phyloP scores from a whole-genome alignment of 2,329 filamentous ascomycete genomes.

The Pseudogymnoascus sp. region DNA sequence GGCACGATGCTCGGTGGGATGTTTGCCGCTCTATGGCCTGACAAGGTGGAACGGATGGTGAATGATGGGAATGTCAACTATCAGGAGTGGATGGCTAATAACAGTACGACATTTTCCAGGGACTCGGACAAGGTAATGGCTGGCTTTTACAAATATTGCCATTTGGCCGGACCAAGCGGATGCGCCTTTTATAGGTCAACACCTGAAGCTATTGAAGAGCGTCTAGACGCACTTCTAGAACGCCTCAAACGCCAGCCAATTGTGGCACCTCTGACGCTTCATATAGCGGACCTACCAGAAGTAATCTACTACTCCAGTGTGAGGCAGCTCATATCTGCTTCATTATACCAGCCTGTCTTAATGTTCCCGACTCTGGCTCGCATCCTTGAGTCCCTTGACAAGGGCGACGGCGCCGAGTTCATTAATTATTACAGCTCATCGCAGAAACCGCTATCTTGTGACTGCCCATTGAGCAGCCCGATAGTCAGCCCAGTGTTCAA shows the following conservation, averaged over 20 bases:
- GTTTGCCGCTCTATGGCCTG: slow-evolving; percentile 39
- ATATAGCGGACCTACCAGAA: slow-evolving; percentile 18
- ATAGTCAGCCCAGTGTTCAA: slow-evolving; percentile 24
- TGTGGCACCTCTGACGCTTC: slow-evolving; percentile 18
- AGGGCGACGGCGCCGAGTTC: slow-evolving; percentile 40
- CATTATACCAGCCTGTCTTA: slow-evolving; percentile 26
- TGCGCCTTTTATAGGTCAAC: slow-evolving; percentile 23
- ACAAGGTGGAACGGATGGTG: slow-evolving; percentile 36
- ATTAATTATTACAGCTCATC: slow-evolving; percentile 22
- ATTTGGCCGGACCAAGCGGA: slow-evolving; percentile 27
- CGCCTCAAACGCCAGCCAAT: slow-evolving; percentile 32
- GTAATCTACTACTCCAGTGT: slow-evolving; percentile 27
- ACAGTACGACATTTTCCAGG: slow-evolving; percentile 37
- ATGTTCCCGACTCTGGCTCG: slow-evolving; percentile 26
- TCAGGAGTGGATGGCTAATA: slow-evolving; percentile 23
- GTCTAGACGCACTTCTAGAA: slow-evolving; percentile 32
- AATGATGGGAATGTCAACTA: slow-evolving; percentile 26
- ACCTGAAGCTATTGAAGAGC: slow-evolving; percentile 19
- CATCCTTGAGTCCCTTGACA: slow-evolving; percentile 24
- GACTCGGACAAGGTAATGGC: slow-evolving; percentile 26
- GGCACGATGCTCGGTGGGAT: slow-evolving; percentile 39
- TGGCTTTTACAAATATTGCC: slow-evolving; percentile 26
- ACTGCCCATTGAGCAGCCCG: slow-evolving; percentile 13
- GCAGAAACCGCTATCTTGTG: slow-evolving; percentile 21
- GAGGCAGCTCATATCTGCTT: slow-evolving; percentile 21